These are phyloP conservation scores for Phytophthora rubi DNA, from an alignment of 352 stramenopile species.

Conservation along the genomic window DNA sequence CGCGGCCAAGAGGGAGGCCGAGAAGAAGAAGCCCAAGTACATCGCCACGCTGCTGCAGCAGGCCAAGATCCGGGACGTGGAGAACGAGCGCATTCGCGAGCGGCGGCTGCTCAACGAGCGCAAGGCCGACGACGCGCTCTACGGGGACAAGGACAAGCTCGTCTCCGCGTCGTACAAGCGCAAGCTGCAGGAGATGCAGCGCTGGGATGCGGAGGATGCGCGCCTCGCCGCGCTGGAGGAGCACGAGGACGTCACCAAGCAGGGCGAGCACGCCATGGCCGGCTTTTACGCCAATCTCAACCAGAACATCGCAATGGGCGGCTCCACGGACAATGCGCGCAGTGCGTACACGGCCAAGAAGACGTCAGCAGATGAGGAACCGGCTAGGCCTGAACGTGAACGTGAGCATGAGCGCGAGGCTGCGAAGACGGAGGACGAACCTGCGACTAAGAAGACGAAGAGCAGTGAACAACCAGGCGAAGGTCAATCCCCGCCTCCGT, in stretches of 20 bases:
- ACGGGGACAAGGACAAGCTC: slow-evolving; percentile 91
- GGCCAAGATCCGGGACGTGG: slow-evolving; percentile 89
- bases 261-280: slow-evolving; percentile 75
- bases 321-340: slow-evolving; percentile 63
- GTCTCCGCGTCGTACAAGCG: slow-evolving; percentile 92
- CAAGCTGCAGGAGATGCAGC: slow-evolving; percentile 90
- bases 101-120: slow-evolving; percentile 86
- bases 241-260: slow-evolving; percentile 78
- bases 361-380: slow-evolving; percentile 15
- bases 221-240: slow-evolving; percentile 71
- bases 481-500: neutral
- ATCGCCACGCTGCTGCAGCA: slow-evolving; percentile 91
- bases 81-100: slow-evolving; percentile 90
- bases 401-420: slow-evolving; percentile 4
- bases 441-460: slow-evolving; percentile 26
- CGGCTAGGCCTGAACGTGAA: slow-evolving; percentile 7
- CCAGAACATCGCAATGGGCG: slow-evolving; percentile 93
- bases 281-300: slow-evolving; percentile 93
- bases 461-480: slow-evolving; percentile 18
- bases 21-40: slow-evolving; percentile 88
- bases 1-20: slow-evolving; percentile 55
- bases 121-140: slow-evolving; percentile 80
- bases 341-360: slow-evolving; percentile 85
- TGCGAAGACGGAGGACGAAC: slow-evolving; percentile 13
- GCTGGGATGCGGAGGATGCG: slow-evolving; percentile 86